Conservation (phyloP, 192 early-diverging fungal species). For the Obelidium mucronatum region DNA sequence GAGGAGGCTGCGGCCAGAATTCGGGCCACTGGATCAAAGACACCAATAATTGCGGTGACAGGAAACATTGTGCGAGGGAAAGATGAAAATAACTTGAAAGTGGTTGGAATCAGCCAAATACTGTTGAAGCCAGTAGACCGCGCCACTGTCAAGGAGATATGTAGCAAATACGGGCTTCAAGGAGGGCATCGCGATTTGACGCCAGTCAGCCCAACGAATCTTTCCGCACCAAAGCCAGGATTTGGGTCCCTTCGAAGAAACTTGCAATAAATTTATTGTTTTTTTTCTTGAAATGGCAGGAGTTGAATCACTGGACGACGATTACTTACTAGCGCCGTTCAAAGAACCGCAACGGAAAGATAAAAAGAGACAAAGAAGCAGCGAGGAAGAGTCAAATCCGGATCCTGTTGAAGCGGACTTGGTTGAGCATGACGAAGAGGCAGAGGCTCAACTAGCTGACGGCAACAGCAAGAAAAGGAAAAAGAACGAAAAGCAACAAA, state of each 20-base stretch:
- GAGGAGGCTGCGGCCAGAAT: slow-evolving; percentile 40
- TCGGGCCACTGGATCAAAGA: slow-evolving; percentile 2
- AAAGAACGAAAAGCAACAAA: slow-evolving; percentile 3
- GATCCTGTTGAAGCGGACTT: neutral
- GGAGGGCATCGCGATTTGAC: no score
- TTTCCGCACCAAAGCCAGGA: no score
- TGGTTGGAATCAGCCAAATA: slow-evolving; percentile 27
- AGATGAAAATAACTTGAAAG: slow-evolving; percentile 2
- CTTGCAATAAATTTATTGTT: slow-evolving; percentile 29
- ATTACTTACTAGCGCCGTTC: slow-evolving; percentile 7
- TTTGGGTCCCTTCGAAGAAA: no score
- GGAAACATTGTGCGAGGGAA: slow-evolving; percentile 30
- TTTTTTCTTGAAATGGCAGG: slow-evolving; percentile 11
- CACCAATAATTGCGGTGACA: slow-evolving; percentile 43
- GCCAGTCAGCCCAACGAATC: no score
- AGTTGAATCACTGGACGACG: slow-evolving; percentile 35
- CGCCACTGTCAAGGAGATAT: slow-evolving; percentile 13
- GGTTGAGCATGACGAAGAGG: slow-evolving; percentile 7
- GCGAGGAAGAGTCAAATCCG: neutral
- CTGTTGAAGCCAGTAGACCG: slow-evolving; percentile 36
- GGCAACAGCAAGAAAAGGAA: slow-evolving; percentile 1
- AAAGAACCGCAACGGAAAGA: neutral
- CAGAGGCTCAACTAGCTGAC: neutral
- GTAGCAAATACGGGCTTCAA: neutral
- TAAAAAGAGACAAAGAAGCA: neutral